These are phyloP conservation scores for Meredithiella fracta DNA, from an alignment of 2,329 filamentous ascomycete genomes.

Conservation along the genomic window DNA sequence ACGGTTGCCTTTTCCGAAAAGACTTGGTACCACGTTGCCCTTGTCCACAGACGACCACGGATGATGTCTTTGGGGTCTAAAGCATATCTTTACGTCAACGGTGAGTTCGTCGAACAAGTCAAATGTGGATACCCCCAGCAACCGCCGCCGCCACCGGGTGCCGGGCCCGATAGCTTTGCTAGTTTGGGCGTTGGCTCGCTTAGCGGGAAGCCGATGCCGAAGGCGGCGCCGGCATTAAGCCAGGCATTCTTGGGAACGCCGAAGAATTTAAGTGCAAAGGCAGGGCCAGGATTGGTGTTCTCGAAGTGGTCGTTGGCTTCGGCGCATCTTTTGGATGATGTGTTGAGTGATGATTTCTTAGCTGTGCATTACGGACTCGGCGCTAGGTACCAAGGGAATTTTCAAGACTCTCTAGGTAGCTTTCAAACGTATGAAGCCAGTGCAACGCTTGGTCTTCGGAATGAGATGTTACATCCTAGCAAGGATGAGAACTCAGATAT, in stretches of 20 bases:
- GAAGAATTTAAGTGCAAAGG: slow-evolving; percentile 60
- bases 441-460: slow-evolving; percentile 74
- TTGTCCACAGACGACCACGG: slow-evolving; percentile 69
- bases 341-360: slow-evolving; percentile 77
- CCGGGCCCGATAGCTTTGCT: slow-evolving; percentile 12
- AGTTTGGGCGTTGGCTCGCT: not conserved
- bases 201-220: slow-evolving; percentile 2
- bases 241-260: slow-evolving; percentile 92
- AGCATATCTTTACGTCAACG: slow-evolving; percentile 78
- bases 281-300: slow-evolving; percentile 55
- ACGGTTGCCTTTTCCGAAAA: slow-evolving; percentile 57
- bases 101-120: slow-evolving; percentile 83
- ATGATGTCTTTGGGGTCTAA: slow-evolving; percentile 54
- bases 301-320: slow-evolving; percentile 83
- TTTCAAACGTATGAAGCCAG: slow-evolving; percentile 95
- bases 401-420: slow-evolving; percentile 86
- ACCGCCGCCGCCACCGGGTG: slow-evolving; percentile 48
- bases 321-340: slow-evolving; percentile 75
- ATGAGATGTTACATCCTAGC: slow-evolving; percentile 76
- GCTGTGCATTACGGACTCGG: slow-evolving; percentile 83
- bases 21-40: slow-evolving; percentile 82
- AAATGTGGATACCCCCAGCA: slow-evolving; percentile 74
- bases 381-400: slow-evolving; percentile 84
- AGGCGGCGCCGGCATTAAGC: slow-evolving; percentile 27
- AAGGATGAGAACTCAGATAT: slow-evolving; percentile 89